Base-by-base conservation (phyloP, 805 yeast species). In the Torulaspora delbrueckii region DNA sequence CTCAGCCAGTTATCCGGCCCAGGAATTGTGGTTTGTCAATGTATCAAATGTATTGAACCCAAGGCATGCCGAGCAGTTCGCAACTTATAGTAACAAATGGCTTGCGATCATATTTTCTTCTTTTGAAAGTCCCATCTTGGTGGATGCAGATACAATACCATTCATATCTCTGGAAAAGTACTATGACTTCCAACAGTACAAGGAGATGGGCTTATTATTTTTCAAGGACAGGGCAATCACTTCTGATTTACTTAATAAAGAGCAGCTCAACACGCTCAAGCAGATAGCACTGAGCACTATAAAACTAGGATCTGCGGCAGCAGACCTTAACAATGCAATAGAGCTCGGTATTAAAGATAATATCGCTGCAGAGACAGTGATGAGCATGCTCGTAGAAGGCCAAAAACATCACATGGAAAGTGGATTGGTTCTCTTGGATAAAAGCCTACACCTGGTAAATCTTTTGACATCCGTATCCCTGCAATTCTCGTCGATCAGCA, bases 71-170 rank as follows among this genome's bases (percentile, higher is more conserved):
- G 47, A 46, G 9, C 49, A 62, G 34, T 77, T 76, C 46, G 59
- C 56, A 3, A 68, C 74, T 0, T 77, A 72, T 56, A 73, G 72
- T 38, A 75, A 72, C 56, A 77, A 77, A 52, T 64, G 77, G 42
- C 51, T 76, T 30, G 76, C 81, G 0, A 56, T 73, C 2, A 49
- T 74, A 35, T 77, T 76, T 61, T 65, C 66, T 36, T 70, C 78
- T 19, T 78, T 77, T 50, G 70, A 71, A 41, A 76, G 75, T 47
- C 62, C 74, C 19, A 68, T 78, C 9, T 62, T 78, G 27, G 45
- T 78, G 46, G 82, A 78, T 55, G 76, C 81, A 4, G 82, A 78
- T 50, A 63, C 78, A 0, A 78, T 75, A 2, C 68, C 76, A 2
- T 59, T 76, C 40, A 67, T 70, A 37, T 61, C 67, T 12, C 69